These are phyloP conservation scores for Sarocladium kiliense DNA, from an alignment of 2,329 filamentous ascomycete genomes.

Conservation along the genomic window DNA sequence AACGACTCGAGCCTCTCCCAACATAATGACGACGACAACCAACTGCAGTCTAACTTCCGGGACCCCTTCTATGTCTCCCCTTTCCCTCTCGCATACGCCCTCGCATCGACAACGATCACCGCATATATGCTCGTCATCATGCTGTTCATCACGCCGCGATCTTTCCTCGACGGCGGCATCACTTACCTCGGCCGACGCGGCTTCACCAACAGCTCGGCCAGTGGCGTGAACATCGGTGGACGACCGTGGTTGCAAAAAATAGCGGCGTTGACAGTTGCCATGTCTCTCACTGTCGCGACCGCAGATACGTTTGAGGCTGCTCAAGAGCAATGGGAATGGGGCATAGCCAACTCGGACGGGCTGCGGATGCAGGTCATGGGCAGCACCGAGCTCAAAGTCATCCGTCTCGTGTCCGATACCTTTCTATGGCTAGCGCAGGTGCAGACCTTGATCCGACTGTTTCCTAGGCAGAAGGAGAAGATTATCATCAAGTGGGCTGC, in stretches of 20 bases:
- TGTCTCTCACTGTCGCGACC: constrained; percentile 90
- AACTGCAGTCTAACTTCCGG: constrained; percentile 57
- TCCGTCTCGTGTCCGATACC: constrained; percentile 88
- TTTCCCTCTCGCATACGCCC: constrained; percentile 87
- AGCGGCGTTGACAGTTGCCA: constrained; percentile 65
- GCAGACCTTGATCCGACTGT: constrained; percentile 90
- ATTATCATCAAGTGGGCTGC: constrained; percentile 98
- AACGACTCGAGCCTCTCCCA: constrained; percentile 28
- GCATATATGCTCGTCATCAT: constrained; percentile 91
- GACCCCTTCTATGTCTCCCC: constrained; percentile 94
- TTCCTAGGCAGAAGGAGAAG: constrained; percentile 94
- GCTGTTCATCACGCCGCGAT: constrained; percentile 89
- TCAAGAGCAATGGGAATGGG: constrained; percentile 71
- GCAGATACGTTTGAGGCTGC: constrained; percentile 86
- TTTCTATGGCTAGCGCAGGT: constrained; percentile 98
- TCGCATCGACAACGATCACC: constrained; percentile 85
- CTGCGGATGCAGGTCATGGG: constrained; percentile 77
- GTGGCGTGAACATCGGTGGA: constrained; percentile 79
- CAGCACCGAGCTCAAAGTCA: constrained; percentile 80
- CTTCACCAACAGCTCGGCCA: constrained; percentile 76
- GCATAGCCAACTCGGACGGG: constrained; percentile 71
- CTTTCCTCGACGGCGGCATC: constrained; percentile 80
- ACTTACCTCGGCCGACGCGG: constrained; percentile 77
- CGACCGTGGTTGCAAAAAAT: constrained; percentile 91
- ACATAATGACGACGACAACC: constrained; percentile 23